These are phyloP conservation scores for Bimuria novae-zelandiae DNA, from an alignment of 2,329 filamentous ascomycete genomes.

Conservation along the genomic window DNA sequence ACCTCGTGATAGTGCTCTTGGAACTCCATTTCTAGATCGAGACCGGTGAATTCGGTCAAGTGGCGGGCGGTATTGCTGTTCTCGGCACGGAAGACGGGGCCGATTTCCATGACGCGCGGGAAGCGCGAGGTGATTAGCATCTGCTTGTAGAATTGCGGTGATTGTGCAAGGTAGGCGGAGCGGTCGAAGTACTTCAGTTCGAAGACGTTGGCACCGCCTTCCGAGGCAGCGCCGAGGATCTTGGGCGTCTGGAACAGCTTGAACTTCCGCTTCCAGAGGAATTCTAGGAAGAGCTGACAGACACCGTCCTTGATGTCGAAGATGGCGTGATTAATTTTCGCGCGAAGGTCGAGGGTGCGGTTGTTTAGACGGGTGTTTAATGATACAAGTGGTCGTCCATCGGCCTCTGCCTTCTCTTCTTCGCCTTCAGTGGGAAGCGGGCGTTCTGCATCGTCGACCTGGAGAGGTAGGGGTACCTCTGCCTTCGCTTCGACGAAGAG, in stretches of 20 bases:
- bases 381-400: slow-evolving; percentile 70
- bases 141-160: slow-evolving; percentile 87
- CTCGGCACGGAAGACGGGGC: slow-evolving; percentile 84
- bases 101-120: slow-evolving; percentile 77
- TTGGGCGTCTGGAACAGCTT: slow-evolving; percentile 87
- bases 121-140: slow-evolving; percentile 80
- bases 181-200: slow-evolving; percentile 86
- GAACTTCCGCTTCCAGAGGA: slow-evolving; percentile 75
- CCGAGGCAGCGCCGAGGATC: slow-evolving; percentile 85
- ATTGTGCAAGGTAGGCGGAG: slow-evolving; percentile 78
- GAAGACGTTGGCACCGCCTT: slow-evolving; percentile 93
- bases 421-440: slow-evolving; percentile 53
- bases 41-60: slow-evolving; percentile 86
- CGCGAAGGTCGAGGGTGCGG: slow-evolving; percentile 88
- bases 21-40: slow-evolving; percentile 91
- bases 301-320: slow-evolving; percentile 72
- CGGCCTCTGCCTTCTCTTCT: slow-evolving; percentile 58
- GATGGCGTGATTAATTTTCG: slow-evolving; percentile 87
- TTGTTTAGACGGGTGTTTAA: slow-evolving; percentile 89
- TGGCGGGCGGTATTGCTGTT: slow-evolving; percentile 83
- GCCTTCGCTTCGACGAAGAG: slow-evolving; percentile 76
- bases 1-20: slow-evolving; percentile 79
- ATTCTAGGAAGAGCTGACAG: slow-evolving; percentile 74
- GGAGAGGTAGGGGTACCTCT: slow-evolving; percentile 64
- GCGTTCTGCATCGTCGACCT: slow-evolving; percentile 58